phyloP scores from a whole-genome alignment of 495 filamentous ascomycete genomes.

The Pseudevernia furfuracea region DNA sequence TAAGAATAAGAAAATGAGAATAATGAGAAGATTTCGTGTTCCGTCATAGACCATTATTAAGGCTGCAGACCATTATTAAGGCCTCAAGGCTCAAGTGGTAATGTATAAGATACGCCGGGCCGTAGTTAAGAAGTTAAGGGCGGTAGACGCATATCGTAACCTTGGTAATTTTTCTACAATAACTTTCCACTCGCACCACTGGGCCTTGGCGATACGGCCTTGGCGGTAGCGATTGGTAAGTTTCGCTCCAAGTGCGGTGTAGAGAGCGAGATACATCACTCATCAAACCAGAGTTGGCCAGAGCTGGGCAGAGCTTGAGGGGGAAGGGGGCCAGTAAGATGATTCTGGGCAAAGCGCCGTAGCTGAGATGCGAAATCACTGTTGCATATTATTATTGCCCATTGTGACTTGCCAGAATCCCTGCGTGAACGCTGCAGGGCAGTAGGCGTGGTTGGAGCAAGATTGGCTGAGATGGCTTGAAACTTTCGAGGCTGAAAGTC shows the following conservation, averaged over 20 bases:
- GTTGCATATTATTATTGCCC: background rate
- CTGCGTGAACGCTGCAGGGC: background rate
- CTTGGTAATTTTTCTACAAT: background rate
- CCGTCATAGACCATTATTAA: conserved; percentile 1
- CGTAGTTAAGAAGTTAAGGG: background rate
- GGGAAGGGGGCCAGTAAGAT: too few species aligned
- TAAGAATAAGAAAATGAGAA: too few species aligned
- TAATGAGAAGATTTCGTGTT: too few species aligned
- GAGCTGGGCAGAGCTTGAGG: too few species aligned
- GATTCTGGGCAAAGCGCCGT: background rate
- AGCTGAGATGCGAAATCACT: background rate
- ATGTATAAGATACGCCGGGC: background rate
- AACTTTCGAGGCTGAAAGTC: background rate
- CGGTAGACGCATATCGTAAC: background rate
- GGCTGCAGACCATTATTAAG: conserved; percentile 1
- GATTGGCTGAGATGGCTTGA: conserved; percentile 2
- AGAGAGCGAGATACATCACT: too few species aligned
- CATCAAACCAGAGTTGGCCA: background rate
- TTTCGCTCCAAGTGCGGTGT: background rate
- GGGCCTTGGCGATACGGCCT: background rate
- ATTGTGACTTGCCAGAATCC: background rate
- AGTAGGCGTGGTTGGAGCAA: background rate
- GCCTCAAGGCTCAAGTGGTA: too few species aligned
- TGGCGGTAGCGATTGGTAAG: background rate
- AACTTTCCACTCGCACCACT: background rate